These are phyloP conservation scores for Cephaloascus fragrans DNA, from an alignment of 805 yeast species.

Conservation along the genomic window DNA sequence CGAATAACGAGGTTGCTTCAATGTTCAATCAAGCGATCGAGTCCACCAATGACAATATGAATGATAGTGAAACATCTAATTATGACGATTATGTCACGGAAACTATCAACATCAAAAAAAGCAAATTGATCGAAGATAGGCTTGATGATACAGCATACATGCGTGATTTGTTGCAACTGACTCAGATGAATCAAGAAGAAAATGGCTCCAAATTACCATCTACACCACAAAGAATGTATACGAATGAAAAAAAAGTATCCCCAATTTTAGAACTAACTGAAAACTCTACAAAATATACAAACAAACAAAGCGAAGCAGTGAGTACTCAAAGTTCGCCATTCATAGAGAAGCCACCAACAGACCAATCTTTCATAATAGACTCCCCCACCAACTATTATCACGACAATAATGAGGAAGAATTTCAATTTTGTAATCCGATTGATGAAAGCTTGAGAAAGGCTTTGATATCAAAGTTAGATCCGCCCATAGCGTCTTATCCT, in stretches of 20 bases:
- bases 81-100: slow-evolving; percentile 41
- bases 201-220: not conserved
- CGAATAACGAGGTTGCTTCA: slow-evolving; percentile 60
- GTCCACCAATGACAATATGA: slow-evolving; percentile 2
- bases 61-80: slow-evolving; percentile 21
- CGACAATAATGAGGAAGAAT: not conserved
- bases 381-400: slow-evolving; percentile 11
- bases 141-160: not conserved
- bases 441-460: slow-evolving; percentile 26
- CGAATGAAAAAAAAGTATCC: slow-evolving; percentile 5
- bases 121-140: not conserved
- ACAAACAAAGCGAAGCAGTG: not conserved
- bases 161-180: not conserved
- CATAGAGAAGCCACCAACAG: slow-evolving; percentile 18
- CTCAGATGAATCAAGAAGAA: slow-evolving; percentile 1
- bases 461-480: slow-evolving; percentile 25
- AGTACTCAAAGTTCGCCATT: slow-evolving; percentile 37
- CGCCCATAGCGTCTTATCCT: slow-evolving; percentile 19
- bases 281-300: slow-evolving; percentile 14
- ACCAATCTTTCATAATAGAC: not conserved
- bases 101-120: slow-evolving; percentile 19
- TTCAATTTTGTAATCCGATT: slow-evolving; percentile 27
- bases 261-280: slow-evolving; percentile 8
- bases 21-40: slow-evolving; percentile 60
- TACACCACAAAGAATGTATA: not conserved